Evolutionary conservation across 2,329 filamentous ascomycete species (phyloP).

Genomic region (Penicillium frequentans): DNA sequence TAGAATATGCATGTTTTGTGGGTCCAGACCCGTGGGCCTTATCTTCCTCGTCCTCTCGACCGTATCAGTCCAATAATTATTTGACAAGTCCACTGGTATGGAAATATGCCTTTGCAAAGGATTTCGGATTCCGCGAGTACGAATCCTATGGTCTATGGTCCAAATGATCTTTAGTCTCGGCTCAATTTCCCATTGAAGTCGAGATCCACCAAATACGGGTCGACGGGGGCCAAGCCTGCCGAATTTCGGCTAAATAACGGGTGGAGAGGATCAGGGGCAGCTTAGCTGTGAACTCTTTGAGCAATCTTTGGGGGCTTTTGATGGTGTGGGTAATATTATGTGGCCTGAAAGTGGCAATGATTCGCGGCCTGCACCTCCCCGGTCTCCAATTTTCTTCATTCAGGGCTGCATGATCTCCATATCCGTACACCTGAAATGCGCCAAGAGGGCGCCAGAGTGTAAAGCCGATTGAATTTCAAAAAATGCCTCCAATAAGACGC

Average conservation of each 20-base stretch:
- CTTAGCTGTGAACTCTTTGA: neutral
- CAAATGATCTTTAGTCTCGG: neutral
- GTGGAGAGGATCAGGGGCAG: neutral
- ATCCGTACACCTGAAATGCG: neutral
- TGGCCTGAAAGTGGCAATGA: neutral
- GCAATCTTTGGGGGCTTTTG: neutral
- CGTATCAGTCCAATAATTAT: neutral
- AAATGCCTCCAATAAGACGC: neutral
- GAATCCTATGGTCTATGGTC: too few relatives aligned
- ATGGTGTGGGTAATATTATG: neutral
- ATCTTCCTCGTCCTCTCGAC: neutral
- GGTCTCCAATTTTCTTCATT: neutral
- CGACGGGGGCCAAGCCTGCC: neutral
- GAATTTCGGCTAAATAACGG: neutral
- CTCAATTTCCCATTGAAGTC: neutral
- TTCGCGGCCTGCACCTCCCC: neutral
- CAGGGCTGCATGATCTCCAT: neutral
- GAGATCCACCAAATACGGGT: neutral
- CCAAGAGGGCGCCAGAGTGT: neutral
- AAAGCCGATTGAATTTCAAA: neutral
- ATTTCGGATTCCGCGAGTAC: neutral
- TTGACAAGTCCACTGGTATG: neutral
- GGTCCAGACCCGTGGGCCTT: neutral
- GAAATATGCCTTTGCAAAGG: neutral
- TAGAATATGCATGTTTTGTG: neutral